Evolutionary conservation across 139 green algal species (phyloP).

Genomic region (Picochlorum sp.): DNA sequence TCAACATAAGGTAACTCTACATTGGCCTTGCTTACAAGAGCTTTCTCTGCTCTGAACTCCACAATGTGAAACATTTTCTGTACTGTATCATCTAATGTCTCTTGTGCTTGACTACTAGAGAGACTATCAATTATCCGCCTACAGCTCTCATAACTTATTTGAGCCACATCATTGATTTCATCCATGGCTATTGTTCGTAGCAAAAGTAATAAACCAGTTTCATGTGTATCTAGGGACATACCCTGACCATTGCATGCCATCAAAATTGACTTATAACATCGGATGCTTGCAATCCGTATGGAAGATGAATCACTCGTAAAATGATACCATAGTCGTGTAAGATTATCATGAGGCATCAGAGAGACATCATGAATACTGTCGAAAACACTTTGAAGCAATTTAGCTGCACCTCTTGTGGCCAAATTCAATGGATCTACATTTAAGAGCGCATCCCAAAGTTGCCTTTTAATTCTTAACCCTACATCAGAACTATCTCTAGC

Average conservation of each 20-base stretch:
- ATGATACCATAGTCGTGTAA: slow-evolving; percentile 59
- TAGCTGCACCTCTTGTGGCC: slow-evolving; percentile 57
- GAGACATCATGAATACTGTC: background rate
- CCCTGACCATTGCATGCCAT: background rate
- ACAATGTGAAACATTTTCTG: too few relatives aligned
- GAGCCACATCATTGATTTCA: too few relatives aligned
- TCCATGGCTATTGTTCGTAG: too few relatives aligned
- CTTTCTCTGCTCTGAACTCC: too few relatives aligned
- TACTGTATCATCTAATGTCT: too few relatives aligned
- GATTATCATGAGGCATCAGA: background rate
- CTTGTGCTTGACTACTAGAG: too few relatives aligned
- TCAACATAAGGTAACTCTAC: too few relatives aligned
- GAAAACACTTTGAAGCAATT: slow-evolving; percentile 37
- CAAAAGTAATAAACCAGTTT: too few relatives aligned
- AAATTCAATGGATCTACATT: slow-evolving; percentile 75
- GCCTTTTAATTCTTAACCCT: slow-evolving; percentile 10
- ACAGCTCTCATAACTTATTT: too few relatives aligned
- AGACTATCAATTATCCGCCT: too few relatives aligned
- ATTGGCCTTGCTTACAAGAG: too few relatives aligned
- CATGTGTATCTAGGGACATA: too few relatives aligned
- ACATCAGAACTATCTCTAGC: background rate
- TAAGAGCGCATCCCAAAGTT: slow-evolving; percentile 67
- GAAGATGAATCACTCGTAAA: slow-evolving; percentile 57
- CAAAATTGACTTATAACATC: slow-evolving; percentile 18
- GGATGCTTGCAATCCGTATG: slow-evolving; percentile 57